Base-by-base conservation (phyloP, 495 filamentous ascomycete genomes). In the Elaphomyces granulatus region DNA sequence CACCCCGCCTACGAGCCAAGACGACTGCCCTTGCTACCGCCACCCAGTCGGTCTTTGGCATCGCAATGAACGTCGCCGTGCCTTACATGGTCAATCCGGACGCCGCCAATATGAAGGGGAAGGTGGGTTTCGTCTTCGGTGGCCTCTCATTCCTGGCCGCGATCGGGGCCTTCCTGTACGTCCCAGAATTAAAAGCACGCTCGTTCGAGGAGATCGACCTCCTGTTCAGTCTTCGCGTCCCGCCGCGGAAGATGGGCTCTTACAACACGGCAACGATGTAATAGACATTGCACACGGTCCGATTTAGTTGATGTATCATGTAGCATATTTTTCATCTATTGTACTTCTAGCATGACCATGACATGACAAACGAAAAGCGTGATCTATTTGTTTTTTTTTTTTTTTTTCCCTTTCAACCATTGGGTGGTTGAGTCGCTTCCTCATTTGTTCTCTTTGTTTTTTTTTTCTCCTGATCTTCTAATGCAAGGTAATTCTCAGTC, bases 41-140 rank as follows among this genome's bases (percentile, higher is more conserved):
- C 4, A 58, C 66, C 0, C 75, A 83, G 40, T 67, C 71, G 0
- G 44, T 75, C 0, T 53, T 77, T 10, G 71, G 71, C 1, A 77
- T 79, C 32, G 57, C 67, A 8, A 77, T 75, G 59, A 76, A 71
- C 3, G 66, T 82, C 9, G 70, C 70, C 0, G 74, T 79, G 36
- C 75, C 75, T 0, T 78, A 81, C 42, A 71, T 80, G 68, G 67
- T 83, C 33, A 81, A 80, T 44, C 72, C 75, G 1, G 70, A 77
- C 34, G 60, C 74, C 18, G 77, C 67, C 16, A 71, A 81, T 43
- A 59, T 77, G 59, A 64, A 68, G 37, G 76, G 76, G 1, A 80
- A 83, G 50, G 58, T 78, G 0, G 78, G 77, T 0, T 83, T 81
- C 47, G 74, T 81, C 50, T 83, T 75, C 50, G 76, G 71, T 10